Percentiles rank a stretch among this genome's conserved stretches.
Evolutionary conservation across 441 rosid species (phyloP).

Genomic region (Corymbia citriodora): DNA sequence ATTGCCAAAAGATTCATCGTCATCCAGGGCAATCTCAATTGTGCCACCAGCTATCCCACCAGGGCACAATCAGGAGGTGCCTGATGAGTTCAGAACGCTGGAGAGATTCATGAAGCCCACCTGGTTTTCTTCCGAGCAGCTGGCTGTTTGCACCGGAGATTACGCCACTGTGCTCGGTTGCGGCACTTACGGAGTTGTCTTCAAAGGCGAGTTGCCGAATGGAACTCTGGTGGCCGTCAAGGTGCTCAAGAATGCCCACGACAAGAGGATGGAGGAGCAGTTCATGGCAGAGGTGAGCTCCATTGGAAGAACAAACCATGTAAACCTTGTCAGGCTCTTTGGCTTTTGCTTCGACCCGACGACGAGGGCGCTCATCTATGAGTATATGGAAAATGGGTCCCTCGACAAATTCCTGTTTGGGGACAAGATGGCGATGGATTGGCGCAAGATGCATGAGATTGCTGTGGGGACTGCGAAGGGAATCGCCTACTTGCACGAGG

Average conservation of each 20-base stretch:
- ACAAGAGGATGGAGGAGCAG: slow-evolving; percentile 7
- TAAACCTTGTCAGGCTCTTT: slow-evolving; percentile 7
- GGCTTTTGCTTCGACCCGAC: slow-evolving; percentile 14
- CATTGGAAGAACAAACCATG: slow-evolving; percentile 7
- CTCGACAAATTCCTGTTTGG: background rate
- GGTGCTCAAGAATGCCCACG: background rate
- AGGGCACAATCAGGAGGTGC: background rate
- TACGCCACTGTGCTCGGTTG: slow-evolving; percentile 5
- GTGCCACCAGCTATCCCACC: background rate
- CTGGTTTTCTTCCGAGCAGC: slow-evolving; percentile 5
- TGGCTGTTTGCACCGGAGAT: background rate
- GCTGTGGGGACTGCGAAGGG: slow-evolving; percentile 3
- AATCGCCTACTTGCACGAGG: slow-evolving; percentile 18
- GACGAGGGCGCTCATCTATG: background rate
- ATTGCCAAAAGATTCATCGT: background rate
- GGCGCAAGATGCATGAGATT: background rate
- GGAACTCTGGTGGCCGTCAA: slow-evolving; percentile 9
- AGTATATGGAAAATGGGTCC: slow-evolving; percentile 13
- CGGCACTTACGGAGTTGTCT: slow-evolving; percentile 11
- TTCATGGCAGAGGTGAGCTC: slow-evolving; percentile 19
- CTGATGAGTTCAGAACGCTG: background rate
- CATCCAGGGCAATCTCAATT: background rate
- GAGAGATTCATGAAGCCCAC: slow-evolving; percentile 11
- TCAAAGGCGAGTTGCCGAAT: background rate
- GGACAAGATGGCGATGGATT: background rate